Base-by-base conservation (phyloP, 2,329 filamentous ascomycete genomes). In the Incumbomyces delicatus region DNA sequence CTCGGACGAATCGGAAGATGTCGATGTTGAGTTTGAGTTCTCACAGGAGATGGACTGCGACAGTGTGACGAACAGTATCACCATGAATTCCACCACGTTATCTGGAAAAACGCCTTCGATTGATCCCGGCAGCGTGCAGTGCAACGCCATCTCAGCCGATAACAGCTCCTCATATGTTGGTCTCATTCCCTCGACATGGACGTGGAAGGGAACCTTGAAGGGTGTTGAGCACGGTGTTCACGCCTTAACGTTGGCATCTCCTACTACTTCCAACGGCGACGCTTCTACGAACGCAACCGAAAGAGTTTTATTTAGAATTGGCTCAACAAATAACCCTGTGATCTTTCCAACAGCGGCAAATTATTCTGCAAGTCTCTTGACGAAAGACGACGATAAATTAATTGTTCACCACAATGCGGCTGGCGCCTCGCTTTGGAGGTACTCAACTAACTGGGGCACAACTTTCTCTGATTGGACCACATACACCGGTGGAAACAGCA, bases 211-310 rank as follows among this genome's bases (percentile, higher is more conserved):
- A 12, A 74, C 66, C 6, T 58, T 83, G 20, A 66, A 64, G 7
- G 71, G 75, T 39, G 76, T 82, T 1, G 72, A 74, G 7, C 74
- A 83, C 50, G 80, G 80, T 27, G 66, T 83, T 16, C 76, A 83
- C 57, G 66, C 69, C 29, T 57, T 83, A 44, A 78, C 73, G 0
- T 62, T 83, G 38, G 68, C 69, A 2, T 46, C 53, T 22, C 29
- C 41, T 16, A 20, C 22, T 14, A 68, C 65, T 34, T 58, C 60
- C 3, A 62, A 64, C 17, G 68, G 68, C 2, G 64, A 62, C 12
- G 60, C 58, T 2, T 63, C 63, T 18, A 81, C 77, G 0, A 65
- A 71, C 40, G 66, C 76, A 0, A 61, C 69, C n/a, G 79, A 83
- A 50, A 73, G 75, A 48, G 80, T 83, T 60, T 64, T 83, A 52